These are phyloP conservation scores for Straminergon stramineum DNA, from an alignment of 225 moss, liverwort and hornwort species.

Conservation along the genomic window DNA sequence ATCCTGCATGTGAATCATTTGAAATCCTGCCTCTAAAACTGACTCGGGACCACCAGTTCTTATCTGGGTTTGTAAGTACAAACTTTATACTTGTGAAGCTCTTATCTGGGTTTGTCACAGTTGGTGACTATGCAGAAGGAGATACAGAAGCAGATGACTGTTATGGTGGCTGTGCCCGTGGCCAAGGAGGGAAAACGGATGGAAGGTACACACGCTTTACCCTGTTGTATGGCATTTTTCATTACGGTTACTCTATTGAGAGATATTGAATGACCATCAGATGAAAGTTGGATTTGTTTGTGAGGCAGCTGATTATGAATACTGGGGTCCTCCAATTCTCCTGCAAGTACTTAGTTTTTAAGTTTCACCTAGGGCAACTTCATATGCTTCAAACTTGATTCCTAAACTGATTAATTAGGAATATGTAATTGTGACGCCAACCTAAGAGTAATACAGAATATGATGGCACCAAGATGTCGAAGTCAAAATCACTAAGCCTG, in stretches of 20 bases:
- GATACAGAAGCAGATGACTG: conserved; percentile 91
- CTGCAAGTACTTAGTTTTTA: not conserved
- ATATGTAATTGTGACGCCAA: not conserved
- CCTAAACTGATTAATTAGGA: not conserved
- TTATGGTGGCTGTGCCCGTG: conserved; percentile 84
- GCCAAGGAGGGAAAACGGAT: conserved; percentile 84
- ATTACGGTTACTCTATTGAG: not conserved
- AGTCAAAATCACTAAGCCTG: not conserved
- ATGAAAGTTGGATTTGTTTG: not conserved
- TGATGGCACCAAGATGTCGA: not conserved
- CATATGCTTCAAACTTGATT: not conserved
- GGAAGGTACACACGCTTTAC: conserved; percentile 29
- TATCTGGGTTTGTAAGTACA: not conserved
- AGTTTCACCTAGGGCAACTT: not conserved
- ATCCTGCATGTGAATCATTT: not conserved
- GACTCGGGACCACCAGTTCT: not conserved
- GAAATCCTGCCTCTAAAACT: not conserved
- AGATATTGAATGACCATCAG: not conserved
- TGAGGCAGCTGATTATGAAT: not conserved
- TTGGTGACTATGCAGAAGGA: conserved; percentile 90
- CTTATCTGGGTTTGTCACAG: conserved; percentile 30
- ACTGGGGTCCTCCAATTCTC: not conserved
- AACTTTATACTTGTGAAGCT: not conserved
- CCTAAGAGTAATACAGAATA: not conserved
- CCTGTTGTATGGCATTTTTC: not conserved